These are phyloP conservation scores for Pestalotiopsis sp. DNA, from an alignment of 2,329 filamentous ascomycete species.

Conservation along the genomic window DNA sequence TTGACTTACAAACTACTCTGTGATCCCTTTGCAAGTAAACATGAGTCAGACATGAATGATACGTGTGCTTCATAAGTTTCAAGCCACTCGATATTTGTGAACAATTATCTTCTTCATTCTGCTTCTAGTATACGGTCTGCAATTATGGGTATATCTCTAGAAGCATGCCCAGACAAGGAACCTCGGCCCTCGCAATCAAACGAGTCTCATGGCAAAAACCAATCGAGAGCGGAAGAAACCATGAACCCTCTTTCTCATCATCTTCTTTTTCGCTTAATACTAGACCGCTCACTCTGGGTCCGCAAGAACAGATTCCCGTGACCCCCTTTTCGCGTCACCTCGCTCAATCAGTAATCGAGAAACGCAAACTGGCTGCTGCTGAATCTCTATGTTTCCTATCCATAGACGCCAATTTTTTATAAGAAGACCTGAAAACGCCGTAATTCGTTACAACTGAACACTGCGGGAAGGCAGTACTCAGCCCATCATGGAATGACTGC, in stretches of 20 bases:
- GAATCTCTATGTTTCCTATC: not conserved
- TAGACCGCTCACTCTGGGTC: too few relatives aligned
- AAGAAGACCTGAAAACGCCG: not conserved
- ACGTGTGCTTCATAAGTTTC: too few relatives aligned
- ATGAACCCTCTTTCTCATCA: too few relatives aligned
- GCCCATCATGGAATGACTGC: slow-evolving; percentile 56
- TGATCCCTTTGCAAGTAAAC: too few relatives aligned
- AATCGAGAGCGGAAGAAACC: not conserved
- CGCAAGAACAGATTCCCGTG: too few relatives aligned
- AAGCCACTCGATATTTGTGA: not conserved
- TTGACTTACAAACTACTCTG: too few relatives aligned
- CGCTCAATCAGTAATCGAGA: not conserved
- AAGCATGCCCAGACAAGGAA: not conserved
- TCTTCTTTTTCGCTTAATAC: too few relatives aligned
- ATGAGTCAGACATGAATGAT: too few relatives aligned
- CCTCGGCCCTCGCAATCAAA: not conserved
- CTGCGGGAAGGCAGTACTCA: slow-evolving; percentile 25
- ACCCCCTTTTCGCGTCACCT: not conserved
- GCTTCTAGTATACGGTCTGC: not conserved
- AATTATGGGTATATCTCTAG: not conserved
- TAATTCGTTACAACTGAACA: not conserved
- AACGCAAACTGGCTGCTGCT: not conserved
- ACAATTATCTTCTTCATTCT: slow-evolving; percentile 1
- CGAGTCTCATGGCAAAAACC: not conserved
- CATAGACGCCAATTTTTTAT: not conserved